Evolutionary conservation across 2,329 filamentous ascomycete genomes (phyloP).

Genomic region (Curvularia verruculosa): DNA sequence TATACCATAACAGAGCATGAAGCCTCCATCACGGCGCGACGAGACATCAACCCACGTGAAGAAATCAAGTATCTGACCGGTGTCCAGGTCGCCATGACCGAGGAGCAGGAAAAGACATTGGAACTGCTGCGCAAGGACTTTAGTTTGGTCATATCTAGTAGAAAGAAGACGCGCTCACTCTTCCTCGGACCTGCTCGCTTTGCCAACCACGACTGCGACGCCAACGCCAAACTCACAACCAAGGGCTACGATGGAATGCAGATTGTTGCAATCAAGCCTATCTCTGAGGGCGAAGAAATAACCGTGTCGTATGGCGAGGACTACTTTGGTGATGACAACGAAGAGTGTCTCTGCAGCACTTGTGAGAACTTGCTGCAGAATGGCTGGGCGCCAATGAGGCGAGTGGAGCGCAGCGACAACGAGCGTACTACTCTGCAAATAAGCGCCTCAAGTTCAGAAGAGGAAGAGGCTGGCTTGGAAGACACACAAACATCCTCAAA

Average conservation of each 20-base stretch:
- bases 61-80: slow-evolving; percentile 89
- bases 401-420: slow-evolving; percentile 44
- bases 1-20: slow-evolving; percentile 93
- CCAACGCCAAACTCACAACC: slow-evolving; percentile 87
- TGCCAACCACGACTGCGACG: slow-evolving; percentile 94
- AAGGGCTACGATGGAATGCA: slow-evolving; percentile 86
- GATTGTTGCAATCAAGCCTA: slow-evolving; percentile 82
- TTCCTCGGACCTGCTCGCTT: slow-evolving; percentile 96
- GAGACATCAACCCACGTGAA: slow-evolving; percentile 79
- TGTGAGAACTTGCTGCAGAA: slow-evolving; percentile 79
- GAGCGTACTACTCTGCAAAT: slow-evolving; percentile 24
- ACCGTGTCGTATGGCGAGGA: slow-evolving; percentile 95
- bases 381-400: slow-evolving; percentile 72
- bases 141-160: slow-evolving; percentile 91
- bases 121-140: slow-evolving; percentile 88
- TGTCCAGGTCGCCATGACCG: slow-evolving; percentile 89
- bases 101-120: slow-evolving; percentile 84
- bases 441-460: slow-evolving; percentile 10
- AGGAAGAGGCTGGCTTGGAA: slow-evolving; percentile 4
- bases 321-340: slow-evolving; percentile 94
- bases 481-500: slow-evolving; percentile 25
- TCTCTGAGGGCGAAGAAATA: slow-evolving; percentile 88
- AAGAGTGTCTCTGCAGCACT: slow-evolving; percentile 88
- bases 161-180: slow-evolving; percentile 86
- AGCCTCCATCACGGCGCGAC: slow-evolving; percentile 82